These are phyloP conservation scores for Zymoseptoria pseudotritici DNA, from an alignment of 2,329 filamentous ascomycete genomes.

Conservation along the genomic window DNA sequence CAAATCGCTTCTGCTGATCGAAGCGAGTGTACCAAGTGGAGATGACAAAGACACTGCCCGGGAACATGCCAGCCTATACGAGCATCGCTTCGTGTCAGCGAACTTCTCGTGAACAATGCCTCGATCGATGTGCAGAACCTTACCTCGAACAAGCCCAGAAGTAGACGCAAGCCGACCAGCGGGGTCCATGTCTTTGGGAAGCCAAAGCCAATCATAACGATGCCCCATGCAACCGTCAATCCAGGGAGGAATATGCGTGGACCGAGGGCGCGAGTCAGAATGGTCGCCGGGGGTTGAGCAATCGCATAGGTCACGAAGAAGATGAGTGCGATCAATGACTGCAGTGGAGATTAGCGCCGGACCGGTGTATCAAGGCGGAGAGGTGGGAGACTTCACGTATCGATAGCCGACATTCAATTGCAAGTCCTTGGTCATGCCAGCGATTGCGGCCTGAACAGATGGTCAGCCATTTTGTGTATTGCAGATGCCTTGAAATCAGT, in stretches of 20 bases:
- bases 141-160: constrained; percentile 55
- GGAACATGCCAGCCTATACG: constrained; percentile 12
- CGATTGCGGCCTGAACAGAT: constrained; percentile 52
- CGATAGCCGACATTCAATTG: constrained; percentile 16
- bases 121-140: constrained; percentile 38
- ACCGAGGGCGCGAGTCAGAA: constrained; percentile 24
- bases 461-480: not conserved
- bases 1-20: constrained; percentile 17
- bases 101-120: not conserved
- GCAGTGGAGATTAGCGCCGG: constrained; percentile 7
- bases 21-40: constrained; percentile 14
- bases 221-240: constrained; percentile 46
- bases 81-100: not conserved
- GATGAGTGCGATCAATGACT: constrained; percentile 4
- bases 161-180: constrained; percentile 46
- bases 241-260: constrained; percentile 23
- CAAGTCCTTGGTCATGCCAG: constrained; percentile 45
- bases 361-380: not conserved
- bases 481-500: not conserved
- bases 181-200: constrained; percentile 47
- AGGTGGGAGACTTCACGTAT: constrained; percentile 18
- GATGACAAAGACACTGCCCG: constrained; percentile 14
- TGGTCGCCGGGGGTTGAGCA: constrained; percentile 25
- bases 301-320: constrained; percentile 27
- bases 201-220: constrained; percentile 54